phyloP scores from a whole-genome alignment of 2,329 filamentous ascomycete species.

The Acephala macrosclerotiorum region DNA sequence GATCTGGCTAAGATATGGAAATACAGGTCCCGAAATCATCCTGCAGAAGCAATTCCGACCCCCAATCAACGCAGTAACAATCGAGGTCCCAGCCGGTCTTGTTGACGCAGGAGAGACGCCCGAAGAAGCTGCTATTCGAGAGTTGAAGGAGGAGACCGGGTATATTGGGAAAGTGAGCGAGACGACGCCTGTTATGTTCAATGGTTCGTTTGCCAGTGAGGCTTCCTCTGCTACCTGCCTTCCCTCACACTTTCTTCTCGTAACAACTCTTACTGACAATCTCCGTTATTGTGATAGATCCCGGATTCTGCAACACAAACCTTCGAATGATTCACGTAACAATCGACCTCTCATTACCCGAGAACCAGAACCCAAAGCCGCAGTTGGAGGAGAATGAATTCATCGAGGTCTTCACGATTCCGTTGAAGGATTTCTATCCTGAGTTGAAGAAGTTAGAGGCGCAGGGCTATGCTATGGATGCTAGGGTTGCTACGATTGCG shows the following conservation, averaged over 20 bases:
- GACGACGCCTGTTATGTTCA: slow-evolving; percentile 71
- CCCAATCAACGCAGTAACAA: slow-evolving; percentile 63
- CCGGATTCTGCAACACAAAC: slow-evolving; percentile 73
- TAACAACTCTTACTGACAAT: not conserved
- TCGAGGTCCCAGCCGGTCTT: slow-evolving; percentile 71
- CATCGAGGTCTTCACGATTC: slow-evolving; percentile 59
- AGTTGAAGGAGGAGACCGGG: slow-evolving; percentile 72
- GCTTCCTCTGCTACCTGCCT: not conserved
- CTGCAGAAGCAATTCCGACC: slow-evolving; percentile 74
- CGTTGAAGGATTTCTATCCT: slow-evolving; percentile 52
- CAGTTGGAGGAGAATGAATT: slow-evolving; percentile 60
- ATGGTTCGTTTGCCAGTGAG: slow-evolving; percentile 49
- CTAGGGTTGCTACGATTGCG: slow-evolving; percentile 48
- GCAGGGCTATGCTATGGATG: slow-evolving; percentile 50
- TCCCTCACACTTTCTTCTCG: not conserved
- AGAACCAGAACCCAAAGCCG: slow-evolving; percentile 54
- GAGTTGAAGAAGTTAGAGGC: slow-evolving; percentile 54
- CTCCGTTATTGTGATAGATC: slow-evolving; percentile 48
- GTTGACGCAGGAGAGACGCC: slow-evolving; percentile 68
- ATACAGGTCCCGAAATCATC: slow-evolving; percentile 57
- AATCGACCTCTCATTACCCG: slow-evolving; percentile 52
- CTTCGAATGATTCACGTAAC: slow-evolving; percentile 60
- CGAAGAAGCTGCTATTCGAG: slow-evolving; percentile 67
- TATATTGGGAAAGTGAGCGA: slow-evolving; percentile 63
- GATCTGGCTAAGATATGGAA: not conserved